Evolutionary conservation across 768 basidiomycete genomes (phyloP), one percentile per base, ranked within the genome.

Genomic region (Hortiboletus campestris): DNA sequence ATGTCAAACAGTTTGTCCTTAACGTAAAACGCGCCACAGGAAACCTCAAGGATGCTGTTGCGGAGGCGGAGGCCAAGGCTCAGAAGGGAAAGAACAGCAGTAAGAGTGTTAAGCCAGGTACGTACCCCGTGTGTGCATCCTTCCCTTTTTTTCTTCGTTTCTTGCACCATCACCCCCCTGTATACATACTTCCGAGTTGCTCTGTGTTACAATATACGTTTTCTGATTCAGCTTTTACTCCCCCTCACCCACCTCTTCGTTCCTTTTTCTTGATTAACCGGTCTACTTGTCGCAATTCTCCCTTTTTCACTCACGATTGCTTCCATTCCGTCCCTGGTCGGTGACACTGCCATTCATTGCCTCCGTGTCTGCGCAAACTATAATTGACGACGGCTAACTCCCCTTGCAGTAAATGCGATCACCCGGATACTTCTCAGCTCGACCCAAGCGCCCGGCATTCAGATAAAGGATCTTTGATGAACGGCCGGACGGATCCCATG

Each of bases 361-460:
- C 55, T 43, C 44, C 39, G 16, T 34, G 46, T 39, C 53, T 17
- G 35, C 46, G 47, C 10, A 35, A 32, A 38, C 49, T 29, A 52
- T 46, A 45, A 40, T 46, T 55, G 43, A 57, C 56, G 51, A 69
- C 31, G 46, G 46, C 35, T 17, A 39, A 25, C 46, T 12, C 11
- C n/a, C 38, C 36, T 35, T 47, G 12, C 32, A 91, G 89, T 84
- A 49, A 91, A 86, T 36, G 77, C 84, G 10, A 91, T 97, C 65
- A 79, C 76, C n/a, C 85, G 84, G 61, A 88, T 94, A 22, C 78
- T 91, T 64, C 81, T 97, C 39, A 95, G 91, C 70, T 89, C 93
- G 25, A 82, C 82, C 29, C 87, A 88, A 63, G 92, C 92, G 17
- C 94, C 94, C n/a, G 89, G 90, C 16, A 94, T 97, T 70, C 88